Percentiles rank a stretch among this genome's conserved stretches.
Evolutionary conservation across 2,329 filamentous ascomycete species (phyloP).

Genomic region (Arthroderma uncinatum): DNA sequence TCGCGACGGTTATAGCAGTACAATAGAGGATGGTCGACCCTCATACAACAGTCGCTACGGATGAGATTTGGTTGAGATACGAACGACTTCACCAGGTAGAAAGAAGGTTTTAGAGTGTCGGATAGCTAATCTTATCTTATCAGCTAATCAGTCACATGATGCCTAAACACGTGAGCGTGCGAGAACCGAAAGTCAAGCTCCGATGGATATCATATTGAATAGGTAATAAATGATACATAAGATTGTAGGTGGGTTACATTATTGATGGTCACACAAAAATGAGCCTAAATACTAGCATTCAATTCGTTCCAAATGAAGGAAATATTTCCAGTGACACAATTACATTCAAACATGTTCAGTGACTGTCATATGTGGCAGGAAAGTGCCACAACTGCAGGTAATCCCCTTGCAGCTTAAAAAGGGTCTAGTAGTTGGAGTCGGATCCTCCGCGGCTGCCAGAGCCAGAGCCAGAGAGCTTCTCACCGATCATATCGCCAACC

Average conservation of each 20-base stretch:
- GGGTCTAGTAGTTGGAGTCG: slow-evolving; percentile 1
- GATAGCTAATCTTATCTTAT: slow-evolving; percentile 4
- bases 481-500: slow-evolving; percentile 8
- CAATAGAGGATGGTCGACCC: not conserved
- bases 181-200: not conserved
- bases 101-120: not conserved
- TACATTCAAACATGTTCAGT: not conserved
- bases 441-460: not conserved
- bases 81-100: not conserved
- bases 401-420: not conserved
- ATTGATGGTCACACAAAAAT: not conserved
- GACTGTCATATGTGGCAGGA: not conserved
- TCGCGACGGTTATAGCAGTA: not conserved
- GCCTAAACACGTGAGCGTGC: not conserved
- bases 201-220: not conserved
- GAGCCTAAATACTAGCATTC: not conserved
- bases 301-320: not conserved
- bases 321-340: not conserved
- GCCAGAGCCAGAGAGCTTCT: slow-evolving; percentile 6
- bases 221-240: not conserved
- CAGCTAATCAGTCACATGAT: not conserved
- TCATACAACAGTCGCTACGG: no score
- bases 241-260: no score
- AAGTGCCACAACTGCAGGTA: not conserved
- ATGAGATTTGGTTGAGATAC: not conserved